These are phyloP conservation scores for Colletotrichum caudatum DNA, from an alignment of 2,329 filamentous ascomycete species.

Conservation along the genomic window DNA sequence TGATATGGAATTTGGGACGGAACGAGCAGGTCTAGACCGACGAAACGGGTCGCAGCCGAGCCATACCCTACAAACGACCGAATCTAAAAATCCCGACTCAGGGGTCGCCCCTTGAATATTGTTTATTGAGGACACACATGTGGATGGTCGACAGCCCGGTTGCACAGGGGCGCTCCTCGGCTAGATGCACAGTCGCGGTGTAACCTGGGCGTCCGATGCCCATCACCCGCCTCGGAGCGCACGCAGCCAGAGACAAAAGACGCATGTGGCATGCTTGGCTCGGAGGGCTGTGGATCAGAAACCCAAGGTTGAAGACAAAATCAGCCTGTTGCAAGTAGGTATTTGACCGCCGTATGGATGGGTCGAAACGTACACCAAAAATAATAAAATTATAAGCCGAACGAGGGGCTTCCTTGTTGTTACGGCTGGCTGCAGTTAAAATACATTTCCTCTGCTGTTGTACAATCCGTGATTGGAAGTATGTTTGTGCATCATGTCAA, in stretches of 20 bases:
- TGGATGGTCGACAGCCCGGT: constrained; percentile 9
- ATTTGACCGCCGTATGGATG: neutral
- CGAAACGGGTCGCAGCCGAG: constrained; percentile 2
- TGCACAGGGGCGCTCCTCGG: neutral
- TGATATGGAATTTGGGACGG: neutral
- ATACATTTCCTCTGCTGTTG: neutral
- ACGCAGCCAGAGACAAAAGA: constrained; percentile 2
- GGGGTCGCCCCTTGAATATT: neutral
- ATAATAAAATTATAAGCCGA: neutral
- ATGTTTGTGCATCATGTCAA: neutral
- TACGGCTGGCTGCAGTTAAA: neutral
- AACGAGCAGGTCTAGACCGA: neutral
- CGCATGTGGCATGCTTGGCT: constrained; percentile 17
- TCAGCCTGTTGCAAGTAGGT: neutral
- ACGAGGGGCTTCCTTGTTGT: neutral
- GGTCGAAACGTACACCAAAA: neutral
- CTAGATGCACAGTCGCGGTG: constrained; percentile 1
- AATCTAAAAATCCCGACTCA: neutral
- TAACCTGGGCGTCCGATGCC: neutral
- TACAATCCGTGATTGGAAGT: neutral
- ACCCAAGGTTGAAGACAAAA: neutral
- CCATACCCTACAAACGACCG: neutral
- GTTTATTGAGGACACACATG: neutral
- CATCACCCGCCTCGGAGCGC: neutral
- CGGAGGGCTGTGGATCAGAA: neutral